phyloP scores from a whole-genome alignment of 495 filamentous ascomycete species.

The Rhizodiscina lignyota region DNA sequence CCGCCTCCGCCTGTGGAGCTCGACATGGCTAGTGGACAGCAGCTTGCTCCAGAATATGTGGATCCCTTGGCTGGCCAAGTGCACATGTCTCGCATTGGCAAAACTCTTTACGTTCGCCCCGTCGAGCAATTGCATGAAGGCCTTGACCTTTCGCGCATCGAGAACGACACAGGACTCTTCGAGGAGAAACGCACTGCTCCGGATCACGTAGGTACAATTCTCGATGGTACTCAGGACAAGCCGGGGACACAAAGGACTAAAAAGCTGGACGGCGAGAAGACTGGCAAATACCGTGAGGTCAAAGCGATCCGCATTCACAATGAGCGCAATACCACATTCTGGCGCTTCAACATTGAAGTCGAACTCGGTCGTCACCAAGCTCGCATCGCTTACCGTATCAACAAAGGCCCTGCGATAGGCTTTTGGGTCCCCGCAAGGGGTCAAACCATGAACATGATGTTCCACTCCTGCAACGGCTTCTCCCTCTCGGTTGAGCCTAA shows the following conservation, averaged over 20 bases:
- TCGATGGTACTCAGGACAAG: constrained; percentile 10
- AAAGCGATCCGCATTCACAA: constrained; percentile 66
- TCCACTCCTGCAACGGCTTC: constrained; percentile 95
- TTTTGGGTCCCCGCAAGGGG: constrained; percentile 88
- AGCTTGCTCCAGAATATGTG: constrained; percentile 63
- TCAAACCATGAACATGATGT: constrained; percentile 96
- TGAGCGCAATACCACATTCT: constrained; percentile 84
- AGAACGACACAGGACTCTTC: constrained; percentile 70
- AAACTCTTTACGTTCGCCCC: constrained; percentile 66
- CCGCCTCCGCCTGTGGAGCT: constrained; percentile 64
- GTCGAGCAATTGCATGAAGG: constrained; percentile 65
- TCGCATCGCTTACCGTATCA: constrained; percentile 90
- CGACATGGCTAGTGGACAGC: constrained; percentile 37
- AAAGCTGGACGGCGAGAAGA: constrained; percentile 48
- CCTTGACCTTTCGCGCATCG: constrained; percentile 53
- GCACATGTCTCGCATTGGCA: constrained; percentile 64
- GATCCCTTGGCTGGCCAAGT: constrained; percentile 78
- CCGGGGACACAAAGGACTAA: background rate
- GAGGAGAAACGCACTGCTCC: constrained; percentile 31
- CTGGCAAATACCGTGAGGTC: constrained; percentile 62
- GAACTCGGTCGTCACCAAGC: constrained; percentile 62
- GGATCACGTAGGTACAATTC: constrained; percentile 25
- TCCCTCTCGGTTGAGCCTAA: constrained; percentile 61
- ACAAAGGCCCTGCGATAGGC: constrained; percentile 68
- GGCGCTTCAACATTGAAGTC: constrained; percentile 87